Conservation (phyloP, 78 protist species). For the Chrysochromulina tobinii region DNA sequence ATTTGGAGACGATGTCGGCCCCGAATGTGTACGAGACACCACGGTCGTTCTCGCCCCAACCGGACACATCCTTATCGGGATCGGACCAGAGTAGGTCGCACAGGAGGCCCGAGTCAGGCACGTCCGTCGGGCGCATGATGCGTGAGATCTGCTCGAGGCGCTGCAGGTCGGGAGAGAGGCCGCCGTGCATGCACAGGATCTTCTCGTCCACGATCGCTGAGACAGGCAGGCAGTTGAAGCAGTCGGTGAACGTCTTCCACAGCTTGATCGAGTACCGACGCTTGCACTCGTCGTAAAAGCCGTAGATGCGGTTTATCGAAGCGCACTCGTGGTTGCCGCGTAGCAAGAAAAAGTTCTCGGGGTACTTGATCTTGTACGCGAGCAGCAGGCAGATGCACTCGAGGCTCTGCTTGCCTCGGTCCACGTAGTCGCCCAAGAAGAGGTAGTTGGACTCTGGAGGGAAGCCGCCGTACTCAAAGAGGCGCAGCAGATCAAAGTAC, state of each 20-base stretch:
- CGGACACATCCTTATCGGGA: not conserved
- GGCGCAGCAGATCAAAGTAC: slow-evolving; percentile 50
- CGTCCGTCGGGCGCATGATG: slow-evolving; percentile 93
- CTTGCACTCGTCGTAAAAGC: slow-evolving; percentile 63
- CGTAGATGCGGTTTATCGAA: slow-evolving; percentile 58
- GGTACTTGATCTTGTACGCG: slow-evolving; percentile 62
- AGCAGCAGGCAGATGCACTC: slow-evolving; percentile 52
- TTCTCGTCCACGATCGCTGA: slow-evolving; percentile 96
- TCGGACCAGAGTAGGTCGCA: slow-evolving; percentile 27
- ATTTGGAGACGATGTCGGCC: slow-evolving; percentile 83
- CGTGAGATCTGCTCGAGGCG: slow-evolving; percentile 88
- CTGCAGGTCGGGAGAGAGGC: slow-evolving; percentile 73
- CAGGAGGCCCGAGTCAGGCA: slow-evolving; percentile 86
- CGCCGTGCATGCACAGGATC: slow-evolving; percentile 99
- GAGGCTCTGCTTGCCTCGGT: slow-evolving; percentile 51
- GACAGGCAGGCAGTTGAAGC: slow-evolving; percentile 76
- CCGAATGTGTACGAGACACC: slow-evolving; percentile 99
- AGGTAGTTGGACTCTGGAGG: slow-evolving; percentile 69
- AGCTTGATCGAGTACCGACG: slow-evolving; percentile 14
- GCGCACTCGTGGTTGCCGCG: slow-evolving; percentile 67
- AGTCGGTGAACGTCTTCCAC: slow-evolving; percentile 36
- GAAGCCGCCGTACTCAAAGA: slow-evolving; percentile 64
- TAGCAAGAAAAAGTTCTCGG: slow-evolving; percentile 59
- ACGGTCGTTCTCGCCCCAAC: slow-evolving; percentile 85
- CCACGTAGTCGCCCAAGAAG: slow-evolving; percentile 68